Percentiles rank a stretch among this genome's conserved stretches.
Evolutionary conservation across 148 eudicot species (phyloP).

Genomic region (Limonium bicolor): DNA sequence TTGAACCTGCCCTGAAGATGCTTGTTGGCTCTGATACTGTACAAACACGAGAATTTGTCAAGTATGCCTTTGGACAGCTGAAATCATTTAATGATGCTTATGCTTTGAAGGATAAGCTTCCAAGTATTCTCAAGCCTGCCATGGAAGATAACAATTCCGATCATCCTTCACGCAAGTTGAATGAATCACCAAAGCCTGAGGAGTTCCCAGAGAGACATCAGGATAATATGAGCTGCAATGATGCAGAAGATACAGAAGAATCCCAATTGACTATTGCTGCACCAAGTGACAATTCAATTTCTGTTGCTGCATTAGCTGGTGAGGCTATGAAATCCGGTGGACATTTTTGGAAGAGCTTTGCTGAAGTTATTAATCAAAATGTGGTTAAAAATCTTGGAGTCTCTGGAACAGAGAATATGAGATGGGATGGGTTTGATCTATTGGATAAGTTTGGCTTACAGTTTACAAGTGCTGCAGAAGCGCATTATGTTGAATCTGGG

Average conservation of each 20-base stretch:
- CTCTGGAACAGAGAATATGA: constrained; percentile 58
- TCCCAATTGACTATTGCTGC: neutral
- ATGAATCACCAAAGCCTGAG: constrained; percentile 9
- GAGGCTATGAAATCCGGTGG: constrained; percentile 32
- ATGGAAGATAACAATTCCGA: constrained; percentile 9
- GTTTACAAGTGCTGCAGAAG: constrained; percentile 56
- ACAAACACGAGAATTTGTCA: constrained; percentile 83
- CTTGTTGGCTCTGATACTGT: constrained; percentile 78
- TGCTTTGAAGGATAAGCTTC: constrained; percentile 28
- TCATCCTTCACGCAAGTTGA: constrained; percentile 18
- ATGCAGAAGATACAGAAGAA: constrained; percentile 9
- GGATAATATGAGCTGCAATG: constrained; percentile 9
- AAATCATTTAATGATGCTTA: constrained; percentile 65
- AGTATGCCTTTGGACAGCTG: constrained; percentile 75
- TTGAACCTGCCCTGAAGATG: constrained; percentile 63
- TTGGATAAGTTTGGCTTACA: constrained; percentile 56
- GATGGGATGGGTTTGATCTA: constrained; percentile 82
- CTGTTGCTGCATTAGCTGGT: constrained; percentile 6
- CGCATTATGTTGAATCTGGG: constrained; percentile 76
- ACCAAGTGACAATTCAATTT: constrained; percentile 1
- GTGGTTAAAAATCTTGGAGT: constrained; percentile 67
- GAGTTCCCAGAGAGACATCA: constrained; percentile 15
- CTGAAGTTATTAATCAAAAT: constrained; percentile 50
- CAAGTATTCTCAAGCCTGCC: constrained; percentile 12
- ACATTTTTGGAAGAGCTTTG: constrained; percentile 66